Base-by-base conservation (phyloP, 2,329 filamentous ascomycete species). In the Blastomyces percursus region DNA sequence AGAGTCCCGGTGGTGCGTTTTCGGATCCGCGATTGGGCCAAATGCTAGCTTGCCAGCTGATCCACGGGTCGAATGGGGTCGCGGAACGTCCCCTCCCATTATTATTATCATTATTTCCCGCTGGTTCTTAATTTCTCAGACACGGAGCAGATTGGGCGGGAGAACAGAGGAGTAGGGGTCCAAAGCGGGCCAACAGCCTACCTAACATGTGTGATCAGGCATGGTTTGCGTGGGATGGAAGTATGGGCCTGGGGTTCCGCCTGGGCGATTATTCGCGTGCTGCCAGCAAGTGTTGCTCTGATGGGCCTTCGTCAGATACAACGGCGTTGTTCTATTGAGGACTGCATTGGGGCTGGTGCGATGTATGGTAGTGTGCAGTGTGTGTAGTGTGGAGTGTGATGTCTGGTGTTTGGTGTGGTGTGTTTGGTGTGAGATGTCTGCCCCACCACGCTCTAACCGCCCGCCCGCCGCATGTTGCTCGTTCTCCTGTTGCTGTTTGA, bases 341-440 rank as follows among this genome's bases (percentile, higher is more conserved):
- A n/a, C 55, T 57, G 55, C 3, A 57, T 57, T 44, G 55, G 55
- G 55, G 55, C 55, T 57, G 55, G 55, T 44, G 55, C 40, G 55
- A 21, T 19, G n/a, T 14, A 11, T 40, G 11, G n/a, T 21, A 2
- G 9, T 48, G n/a, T 48, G 46, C n/a, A n/a, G 27, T 30, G 27
- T 30, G 27, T 12, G 21, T 0, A 11, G 35, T 42, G 35, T 42
- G n/a, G n/a, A 19, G 35, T 27, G 54, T 57, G 35, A 21, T 30
- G n/a, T 4, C 9, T 24, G 19, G n/a, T 56, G n/a, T n/a, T n/a
- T n/a, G 27, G 27, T 30, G 4, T 30, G 27, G 27, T 30, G 4
- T 30, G 27, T 30, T 12, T 24, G 9, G n/a, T 50, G 46, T 50
- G n/a, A 9, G n/a, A 46, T 30, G 16, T 38, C 55, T 57, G 38